phyloP scores from a whole-genome alignment of 176 grass and related monocot species.

The Dactylis glomerata region DNA sequence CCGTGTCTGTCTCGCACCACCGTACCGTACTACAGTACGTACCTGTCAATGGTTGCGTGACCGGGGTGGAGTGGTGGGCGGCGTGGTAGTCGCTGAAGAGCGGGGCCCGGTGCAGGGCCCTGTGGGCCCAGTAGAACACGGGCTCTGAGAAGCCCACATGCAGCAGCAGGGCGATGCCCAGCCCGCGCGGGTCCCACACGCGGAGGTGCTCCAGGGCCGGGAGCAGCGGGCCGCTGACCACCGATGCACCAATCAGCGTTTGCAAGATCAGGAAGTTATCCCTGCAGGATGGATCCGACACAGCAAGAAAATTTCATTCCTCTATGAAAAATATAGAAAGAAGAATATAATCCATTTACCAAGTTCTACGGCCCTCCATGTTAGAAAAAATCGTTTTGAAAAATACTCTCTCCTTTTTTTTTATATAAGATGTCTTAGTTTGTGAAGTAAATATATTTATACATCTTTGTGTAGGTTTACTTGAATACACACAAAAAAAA shows the following conservation, averaged over 20 bases:
- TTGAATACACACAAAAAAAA: too few relatives aligned
- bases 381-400: too few relatives aligned
- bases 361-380: background rate
- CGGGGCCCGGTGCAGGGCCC: conserved; percentile 51
- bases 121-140: conserved; percentile 75
- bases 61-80: conserved; percentile 54
- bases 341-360: background rate
- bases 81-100: conserved; percentile 66
- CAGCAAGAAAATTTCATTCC: background rate
- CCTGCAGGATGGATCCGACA: conserved; percentile 29
- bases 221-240: conserved; percentile 38
- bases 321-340: background rate
- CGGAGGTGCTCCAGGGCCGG: conserved; percentile 41
- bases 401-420: too few relatives aligned
- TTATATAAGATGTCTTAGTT: too few relatives aligned
- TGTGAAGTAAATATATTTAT: too few relatives aligned
- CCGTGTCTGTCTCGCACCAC: background rate
- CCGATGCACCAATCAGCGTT: conserved; percentile 45
- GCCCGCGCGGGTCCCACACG: conserved; percentile 46
- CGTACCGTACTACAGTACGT: background rate
- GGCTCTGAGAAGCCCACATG: conserved; percentile 83
- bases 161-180: conserved; percentile 52
- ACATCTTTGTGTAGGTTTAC: too few relatives aligned
- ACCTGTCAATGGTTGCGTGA: conserved; percentile 76
- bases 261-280: conserved; percentile 88